Percentiles rank a stretch among this genome's conserved stretches.
Conservation (phyloP, 2,329 filamentous ascomycete genomes). For the Epichloe sibirici region DNA sequence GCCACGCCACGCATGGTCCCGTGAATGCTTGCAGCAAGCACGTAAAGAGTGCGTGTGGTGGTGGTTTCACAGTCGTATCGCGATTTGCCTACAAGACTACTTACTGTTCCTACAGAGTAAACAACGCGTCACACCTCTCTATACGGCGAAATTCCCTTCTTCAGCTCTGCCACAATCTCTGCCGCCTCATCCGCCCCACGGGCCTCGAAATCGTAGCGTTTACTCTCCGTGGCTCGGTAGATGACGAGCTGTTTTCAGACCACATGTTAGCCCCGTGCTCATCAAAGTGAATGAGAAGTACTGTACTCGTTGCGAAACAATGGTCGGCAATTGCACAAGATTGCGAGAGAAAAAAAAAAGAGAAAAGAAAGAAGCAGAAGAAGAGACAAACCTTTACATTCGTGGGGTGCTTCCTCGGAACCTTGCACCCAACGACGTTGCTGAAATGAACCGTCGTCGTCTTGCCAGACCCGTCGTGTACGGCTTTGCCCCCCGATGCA, state of each 20-base stretch:
- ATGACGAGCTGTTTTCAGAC: conserved; percentile 45
- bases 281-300: no score
- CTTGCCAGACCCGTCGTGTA: conserved; percentile 53
- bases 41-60: no score
- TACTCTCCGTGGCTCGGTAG: conserved; percentile 63
- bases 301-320: no score
- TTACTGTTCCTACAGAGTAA: no score
- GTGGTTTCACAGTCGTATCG: no score
- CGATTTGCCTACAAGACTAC: no score
- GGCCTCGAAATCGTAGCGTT: conserved; percentile 79
- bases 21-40: no score
- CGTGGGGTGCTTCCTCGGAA: conserved; percentile 65
- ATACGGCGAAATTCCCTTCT: conserved; percentile 61
- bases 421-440: conserved; percentile 71
- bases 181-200: conserved; percentile 56
- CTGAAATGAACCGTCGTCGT: conserved; percentile 74
- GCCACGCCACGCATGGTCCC: not conserved
- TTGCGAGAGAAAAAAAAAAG: not conserved
- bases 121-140: conserved; percentile 28
- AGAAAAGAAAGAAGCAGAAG: not conserved
- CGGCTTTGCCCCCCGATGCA: conserved; percentile 51
- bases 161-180: conserved; percentile 70
- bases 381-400: conserved; percentile 55
- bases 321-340: no score
- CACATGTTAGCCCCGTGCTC: not conserved